phyloP scores from a whole-genome alignment of 495 filamentous ascomycete species.

The Penicillium turbatum region DNA sequence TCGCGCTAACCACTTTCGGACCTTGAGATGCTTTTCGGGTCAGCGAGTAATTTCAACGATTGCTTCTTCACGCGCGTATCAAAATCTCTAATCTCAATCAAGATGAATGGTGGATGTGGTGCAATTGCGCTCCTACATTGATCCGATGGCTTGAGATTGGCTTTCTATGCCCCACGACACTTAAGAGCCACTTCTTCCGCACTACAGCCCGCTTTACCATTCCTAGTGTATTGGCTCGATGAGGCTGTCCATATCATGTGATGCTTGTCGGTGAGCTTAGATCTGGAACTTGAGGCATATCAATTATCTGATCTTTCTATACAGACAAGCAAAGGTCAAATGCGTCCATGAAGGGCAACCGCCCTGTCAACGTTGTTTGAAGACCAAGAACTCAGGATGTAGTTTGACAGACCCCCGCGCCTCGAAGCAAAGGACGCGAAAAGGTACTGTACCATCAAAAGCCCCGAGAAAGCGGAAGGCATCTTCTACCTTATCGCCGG shows the following conservation, averaged over 20 bases:
- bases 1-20: conserved; percentile 1
- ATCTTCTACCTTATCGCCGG: conserved; percentile 1
- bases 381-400: conserved; percentile 24
- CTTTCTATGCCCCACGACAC: background rate
- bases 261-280: conserved; percentile 34
- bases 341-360: conserved; percentile 39
- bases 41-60: background rate
- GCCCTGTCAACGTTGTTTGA: conserved; percentile 38
- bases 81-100: background rate
- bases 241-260: conserved; percentile 43
- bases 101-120: background rate
- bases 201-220: background rate
- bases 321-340: conserved; percentile 42
- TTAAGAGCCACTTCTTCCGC: background rate
- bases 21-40: background rate
- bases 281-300: background rate
- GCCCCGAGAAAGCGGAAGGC: conserved; percentile 16
- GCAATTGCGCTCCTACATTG: conserved; percentile 1
- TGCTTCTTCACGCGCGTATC: background rate
- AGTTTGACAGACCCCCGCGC: conserved; percentile 32
- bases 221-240: conserved; percentile 18
- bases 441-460: background rate
- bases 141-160: background rate
- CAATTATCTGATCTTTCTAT: background rate
- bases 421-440: conserved; percentile 4